Evolutionary conservation across 306 rosid genomes (phyloP), one percentile per base, ranked within the genome.

Genomic region (Begonia fuchsioides): DNA sequence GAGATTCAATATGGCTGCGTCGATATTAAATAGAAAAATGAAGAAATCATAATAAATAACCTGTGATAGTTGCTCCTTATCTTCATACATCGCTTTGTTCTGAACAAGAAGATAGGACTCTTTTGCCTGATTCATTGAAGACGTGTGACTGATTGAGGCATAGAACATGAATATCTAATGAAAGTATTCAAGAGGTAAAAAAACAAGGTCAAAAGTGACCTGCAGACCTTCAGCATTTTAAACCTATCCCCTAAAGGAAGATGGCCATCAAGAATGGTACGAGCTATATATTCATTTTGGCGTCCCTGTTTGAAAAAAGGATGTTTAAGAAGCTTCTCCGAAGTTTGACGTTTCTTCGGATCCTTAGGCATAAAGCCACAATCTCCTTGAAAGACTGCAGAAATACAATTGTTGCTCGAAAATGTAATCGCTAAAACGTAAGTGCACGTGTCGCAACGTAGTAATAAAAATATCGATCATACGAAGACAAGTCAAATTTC

Each of bases 341-440:
- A 76, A 48, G 76, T 69, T 44, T 93, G 97, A 59, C 97, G 97
- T 57, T 88, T 88, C 68, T 88, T 88, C 47, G 97, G 97, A 71
- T 88, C 97, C 88, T 88, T 56, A 88, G 69, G 86, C 97, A 88
- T 39, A 80, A 72, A 18, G 84, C 88, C 54, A 88, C 95, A 73
- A 88, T 52, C 63, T 88, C 97, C 67, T 76, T 88, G 79, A 88
- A 84, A 55, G 95, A 71, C 97, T 88, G 86, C 56, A 59, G 64
- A 73, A 43, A 19, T 50, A 60, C 38, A n/a, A n/a, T n/a, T n/a
- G n/a, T n/a, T n/a, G n/a, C n/a, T n/a, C n/a, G n/a, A n/a, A n/a
- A n/a, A n/a, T n/a, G n/a, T n/a, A n/a, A n/a, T n/a, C n/a, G n/a
- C n/a, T n/a, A n/a, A n/a, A n/a, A n/a, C n/a, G n/a, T n/a, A n/a